Conservation (phyloP, 164 flowering plant species). For the Aristolochia contorta region DNA sequence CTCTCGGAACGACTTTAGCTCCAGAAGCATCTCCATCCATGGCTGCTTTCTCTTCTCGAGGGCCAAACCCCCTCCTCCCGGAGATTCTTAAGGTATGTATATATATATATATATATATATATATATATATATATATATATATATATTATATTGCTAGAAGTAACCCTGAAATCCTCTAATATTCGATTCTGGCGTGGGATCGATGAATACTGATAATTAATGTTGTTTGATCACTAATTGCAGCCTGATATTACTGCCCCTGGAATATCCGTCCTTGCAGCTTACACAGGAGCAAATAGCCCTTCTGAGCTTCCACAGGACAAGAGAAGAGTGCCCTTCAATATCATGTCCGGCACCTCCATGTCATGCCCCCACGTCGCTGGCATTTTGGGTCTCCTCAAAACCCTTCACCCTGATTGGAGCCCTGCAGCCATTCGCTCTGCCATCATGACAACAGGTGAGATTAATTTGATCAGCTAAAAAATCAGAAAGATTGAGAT, state of each 20-base stretch:
- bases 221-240: neutral
- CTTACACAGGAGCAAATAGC: conserved; percentile 23
- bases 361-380: conserved; percentile 72
- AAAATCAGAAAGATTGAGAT: too few relatives aligned
- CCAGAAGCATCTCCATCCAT: conserved; percentile 64
- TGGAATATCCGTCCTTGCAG: conserved; percentile 58
- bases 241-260: conserved; percentile 82
- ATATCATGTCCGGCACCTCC: conserved; percentile 48
- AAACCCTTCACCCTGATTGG: conserved; percentile 39
- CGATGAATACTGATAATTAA: neutral
- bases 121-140: too few relatives aligned
- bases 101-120: too few relatives aligned
- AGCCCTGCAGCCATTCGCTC: conserved; percentile 67
- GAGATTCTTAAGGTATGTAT: conserved; percentile 67
- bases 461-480: too few relatives aligned
- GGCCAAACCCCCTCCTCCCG: conserved; percentile 57
- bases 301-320: conserved; percentile 22
- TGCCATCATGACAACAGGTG: conserved; percentile 73
- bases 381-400: conserved; percentile 59
- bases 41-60: conserved; percentile 78
- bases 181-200: too few relatives aligned
- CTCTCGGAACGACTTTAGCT: conserved; percentile 23
- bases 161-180: too few relatives aligned
- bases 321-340: conserved; percentile 25
- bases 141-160: too few relatives aligned